phyloP scores from a whole-genome alignment of 2,329 filamentous ascomycete genomes.

The Claviceps citrina region DNA sequence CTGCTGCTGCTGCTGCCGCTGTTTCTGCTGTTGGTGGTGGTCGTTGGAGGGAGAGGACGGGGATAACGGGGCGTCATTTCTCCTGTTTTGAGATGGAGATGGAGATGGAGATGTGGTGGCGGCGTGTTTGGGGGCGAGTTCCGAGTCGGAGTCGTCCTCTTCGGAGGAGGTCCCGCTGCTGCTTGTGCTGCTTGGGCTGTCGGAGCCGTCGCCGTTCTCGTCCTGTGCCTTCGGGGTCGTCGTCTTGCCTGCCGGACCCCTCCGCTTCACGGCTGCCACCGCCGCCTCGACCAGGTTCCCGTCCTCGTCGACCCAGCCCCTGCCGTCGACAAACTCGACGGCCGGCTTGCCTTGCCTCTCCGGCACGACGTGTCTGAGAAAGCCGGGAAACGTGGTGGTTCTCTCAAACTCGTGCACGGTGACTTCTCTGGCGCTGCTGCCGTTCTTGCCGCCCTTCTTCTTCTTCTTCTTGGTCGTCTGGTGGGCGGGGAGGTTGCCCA shows the following conservation, averaged over 20 bases:
- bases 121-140: background rate
- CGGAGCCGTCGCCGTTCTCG: background rate
- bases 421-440: conserved; percentile 33
- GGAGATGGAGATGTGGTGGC: background rate
- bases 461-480: conserved; percentile 41
- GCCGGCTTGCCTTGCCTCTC: conserved; percentile 21
- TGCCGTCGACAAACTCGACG: conserved; percentile 60
- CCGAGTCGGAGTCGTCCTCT: conserved; percentile 17
- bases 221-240: conserved; percentile 8
- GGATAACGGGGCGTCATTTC: background rate
- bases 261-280: conserved; percentile 24
- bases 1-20: background rate
- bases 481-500: conserved; percentile 26
- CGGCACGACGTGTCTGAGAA: conserved; percentile 43
- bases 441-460: conserved; percentile 13
- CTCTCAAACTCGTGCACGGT: conserved; percentile 83
- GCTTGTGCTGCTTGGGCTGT: conserved; percentile 24
- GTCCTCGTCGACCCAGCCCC: conserved; percentile 73
- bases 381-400: conserved; percentile 67
- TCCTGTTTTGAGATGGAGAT: too few relatives aligned
- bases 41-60: background rate
- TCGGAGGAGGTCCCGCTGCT: conserved; percentile 24
- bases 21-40: background rate
- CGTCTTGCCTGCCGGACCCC: background rate
- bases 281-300: conserved; percentile 58